Base-by-base conservation (phyloP, 2,329 filamentous ascomycete species). In the Geosmithia flava region DNA sequence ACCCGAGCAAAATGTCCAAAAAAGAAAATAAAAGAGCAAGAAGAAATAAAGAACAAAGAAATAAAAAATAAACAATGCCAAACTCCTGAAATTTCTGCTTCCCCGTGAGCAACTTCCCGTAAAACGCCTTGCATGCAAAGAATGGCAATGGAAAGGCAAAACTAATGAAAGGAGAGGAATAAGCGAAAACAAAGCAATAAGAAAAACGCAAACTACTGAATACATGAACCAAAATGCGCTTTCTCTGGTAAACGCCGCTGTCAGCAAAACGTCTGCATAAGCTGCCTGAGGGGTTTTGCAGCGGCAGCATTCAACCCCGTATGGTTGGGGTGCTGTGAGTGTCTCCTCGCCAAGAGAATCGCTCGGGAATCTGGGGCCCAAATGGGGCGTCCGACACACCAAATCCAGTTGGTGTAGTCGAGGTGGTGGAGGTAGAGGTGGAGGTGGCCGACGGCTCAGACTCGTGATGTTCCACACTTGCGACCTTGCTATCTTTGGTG, bases 301-400 rank as follows among this genome's bases (percentile, higher is more conserved):
- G 11, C 16, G n/a, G 17, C 19, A 16, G 23, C 6, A 11, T 20
- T 42, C 63, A 69, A 47, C 67, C 64, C 49, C 62, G 61, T 49
- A 69, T 79, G 42, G 74, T 73, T 58, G 73, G 70, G 43, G 71
- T 63, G 48, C 70, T 56, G 61, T 76, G 69, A 58, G 70, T 58
- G 50, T 77, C 72, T 48, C 69, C 53, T 43, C 64, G 62, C 59
- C 63, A 68, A 45, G 71, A 72, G 52, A 76, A 76, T 48, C 67
- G 69, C 50, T 74, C 68, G 39, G 59, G 52, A 46, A 55, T 37
- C 11, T 37, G 33, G 11, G 33, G 33, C 11, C 10, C 33, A 11
- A 37, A 37, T 37, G 10, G 33, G 11, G 10, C 15, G 11, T 37
- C 33, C 5, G 33, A 37, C 3, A 16, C 33, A 3, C 11, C 33